Evolutionary conservation across 2,329 filamentous ascomycete species (phyloP).

Genomic region (Aspergillus pseudoglaucus): DNA sequence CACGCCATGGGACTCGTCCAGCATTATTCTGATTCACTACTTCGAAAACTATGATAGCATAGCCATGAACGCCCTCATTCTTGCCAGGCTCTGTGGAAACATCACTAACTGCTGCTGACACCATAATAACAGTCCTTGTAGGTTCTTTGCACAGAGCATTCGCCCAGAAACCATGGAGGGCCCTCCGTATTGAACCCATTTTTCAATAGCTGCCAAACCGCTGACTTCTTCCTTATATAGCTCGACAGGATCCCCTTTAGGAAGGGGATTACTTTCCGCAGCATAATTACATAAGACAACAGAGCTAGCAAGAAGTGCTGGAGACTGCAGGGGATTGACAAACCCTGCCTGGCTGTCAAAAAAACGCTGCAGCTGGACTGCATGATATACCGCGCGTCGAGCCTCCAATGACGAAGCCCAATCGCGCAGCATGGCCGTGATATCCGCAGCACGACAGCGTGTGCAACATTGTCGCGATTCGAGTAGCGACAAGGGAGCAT

Average conservation of each 20-base stretch:
- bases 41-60: not conserved
- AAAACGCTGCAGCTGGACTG: not conserved
- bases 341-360: not conserved
- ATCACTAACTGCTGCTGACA: not conserved
- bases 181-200: not conserved
- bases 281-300: not conserved
- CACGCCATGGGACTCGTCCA: too few species aligned
- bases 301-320: not conserved
- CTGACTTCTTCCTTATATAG: not conserved
- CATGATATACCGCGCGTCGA: not conserved
- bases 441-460: not conserved
- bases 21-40: too few species aligned
- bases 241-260: not conserved
- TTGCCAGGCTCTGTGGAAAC: not conserved
- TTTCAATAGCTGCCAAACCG: not conserved
- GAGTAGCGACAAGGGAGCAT: not conserved
- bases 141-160: not conserved
- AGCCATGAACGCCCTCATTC: not conserved
- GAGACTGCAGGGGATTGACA: not conserved
- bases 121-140: not conserved
- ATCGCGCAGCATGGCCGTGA: not conserved
- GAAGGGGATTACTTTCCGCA: not conserved
- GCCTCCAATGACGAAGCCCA: not conserved
- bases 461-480: conserved; percentile 17
- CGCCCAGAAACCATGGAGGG: not conserved